Conservation (phyloP, 2,329 filamentous ascomycete genomes). For the Pyrenochaeta sp. region DNA sequence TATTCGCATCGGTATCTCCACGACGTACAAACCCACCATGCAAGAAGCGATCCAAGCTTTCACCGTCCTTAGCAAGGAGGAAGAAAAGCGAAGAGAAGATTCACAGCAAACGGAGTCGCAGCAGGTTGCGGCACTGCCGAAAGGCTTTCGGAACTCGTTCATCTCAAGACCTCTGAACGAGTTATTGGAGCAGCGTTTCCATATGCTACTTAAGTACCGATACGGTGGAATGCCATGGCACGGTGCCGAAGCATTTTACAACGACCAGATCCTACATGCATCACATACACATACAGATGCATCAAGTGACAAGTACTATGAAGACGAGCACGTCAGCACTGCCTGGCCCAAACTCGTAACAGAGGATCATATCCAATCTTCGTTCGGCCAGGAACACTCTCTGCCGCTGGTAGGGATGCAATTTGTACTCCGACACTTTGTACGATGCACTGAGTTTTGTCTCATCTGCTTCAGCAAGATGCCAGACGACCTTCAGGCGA, state of each 20-base stretch:
- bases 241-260: constrained; percentile 68
- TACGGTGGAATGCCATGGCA: constrained; percentile 69
- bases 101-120: constrained; percentile 30
- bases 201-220: constrained; percentile 69
- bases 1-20: constrained; percentile 75
- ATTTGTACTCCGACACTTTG: constrained; percentile 78
- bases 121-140: constrained; percentile 7
- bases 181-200: constrained; percentile 72
- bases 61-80: constrained; percentile 47
- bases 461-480: constrained; percentile 81
- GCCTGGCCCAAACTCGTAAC: constrained; percentile 57
- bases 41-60: constrained; percentile 65
- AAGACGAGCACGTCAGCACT: constrained; percentile 41
- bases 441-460: constrained; percentile 86
- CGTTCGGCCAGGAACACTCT: constrained; percentile 51
- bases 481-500: constrained; percentile 69
- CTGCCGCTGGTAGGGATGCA: constrained; percentile 72
- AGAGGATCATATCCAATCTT: constrained; percentile 59
- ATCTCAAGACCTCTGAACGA: constrained; percentile 76
- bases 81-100: constrained; percentile 33
- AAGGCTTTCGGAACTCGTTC: constrained; percentile 66
- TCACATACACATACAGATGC: constrained; percentile 33
- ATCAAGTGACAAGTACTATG: constrained; percentile 52
- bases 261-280: constrained; percentile 54
- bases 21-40: constrained; percentile 74